Base-by-base conservation (phyloP, 202 grass and related monocot genomes). In the Setaria viridis region DNA sequence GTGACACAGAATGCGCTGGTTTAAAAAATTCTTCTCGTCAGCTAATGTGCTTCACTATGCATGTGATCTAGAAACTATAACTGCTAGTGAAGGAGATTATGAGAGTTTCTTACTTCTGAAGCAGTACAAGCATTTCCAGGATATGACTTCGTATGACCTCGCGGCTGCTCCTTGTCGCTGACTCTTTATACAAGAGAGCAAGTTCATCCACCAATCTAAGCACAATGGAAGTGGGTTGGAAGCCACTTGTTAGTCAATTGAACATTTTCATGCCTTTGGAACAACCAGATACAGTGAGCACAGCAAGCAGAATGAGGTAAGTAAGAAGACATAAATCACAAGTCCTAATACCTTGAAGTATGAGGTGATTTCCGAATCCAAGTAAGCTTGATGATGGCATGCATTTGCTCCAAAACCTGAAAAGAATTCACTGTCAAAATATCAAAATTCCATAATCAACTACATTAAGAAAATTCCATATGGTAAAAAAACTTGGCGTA, bases 351-450 rank as follows among this genome's bases (percentile, higher is more conserved):
- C 93, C 93, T 99, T 56, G 75, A 89, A 85, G 87, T 90, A 73
- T 93, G 87, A 32, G 93, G 92, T 76, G 93, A 99, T 82, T 90
- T 91, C 58, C 96, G 88, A 33, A 99, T 91, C 96, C 93, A 99
- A 51, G 96, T 96, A 62, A 94, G 88, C 84, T 94, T 92, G 49
- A 99, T 20, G 81, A 99, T 82, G 70, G 73, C 57, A 85, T 91
- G 81, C 4, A 92, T 79, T 48, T 86, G 90, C 77, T 96, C 87
- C 43, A 99, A 82, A 76, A 94, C 92, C 93, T 96, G 87, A 74
- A 72, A 85, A 89, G 3, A 47, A 46, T 62, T 55, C 21, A 68
- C 19, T 2, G 57, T 62, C 54, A 14, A 83, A 71, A 19, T 39
- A 43, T 32, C 62, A 82, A 74, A 15, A 73, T 39, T 13, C 2